Percentiles rank a stretch among this genome's conserved stretches.
These are phyloP conservation scores for Globisporangium ultimum DNA, from an alignment of 352 stramenopile species.

Conservation along the genomic window DNA sequence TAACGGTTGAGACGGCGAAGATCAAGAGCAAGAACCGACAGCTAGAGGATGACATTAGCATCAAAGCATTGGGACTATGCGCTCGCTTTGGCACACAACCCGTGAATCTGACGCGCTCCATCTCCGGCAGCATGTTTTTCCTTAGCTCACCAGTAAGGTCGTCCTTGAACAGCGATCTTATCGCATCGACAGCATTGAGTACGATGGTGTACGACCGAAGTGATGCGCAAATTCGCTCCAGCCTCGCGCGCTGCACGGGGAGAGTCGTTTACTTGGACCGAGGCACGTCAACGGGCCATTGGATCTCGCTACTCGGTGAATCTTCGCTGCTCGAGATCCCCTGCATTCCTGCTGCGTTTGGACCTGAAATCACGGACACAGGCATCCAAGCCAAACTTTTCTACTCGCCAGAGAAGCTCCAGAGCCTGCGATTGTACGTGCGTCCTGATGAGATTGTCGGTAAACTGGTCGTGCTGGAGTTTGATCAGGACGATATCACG, in stretches of 20 bases:
- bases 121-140: slow-evolving; percentile 32
- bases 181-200: slow-evolving; percentile 22
- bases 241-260: slow-evolving; percentile 33
- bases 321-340: slow-evolving; percentile 48
- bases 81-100: slow-evolving; percentile 52
- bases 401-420: slow-evolving; percentile 64
- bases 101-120: slow-evolving; percentile 29
- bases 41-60: slow-evolving; percentile 13
- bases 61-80: slow-evolving; percentile 40
- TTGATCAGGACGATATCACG: slow-evolving; percentile 54
- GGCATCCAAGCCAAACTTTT: slow-evolving; percentile 47
- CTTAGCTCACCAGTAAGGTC: slow-evolving; percentile 9
- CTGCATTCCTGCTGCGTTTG: slow-evolving; percentile 54
- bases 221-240: slow-evolving; percentile 43
- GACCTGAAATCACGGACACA: slow-evolving; percentile 29
- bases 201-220: slow-evolving; percentile 41
- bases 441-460: slow-evolving; percentile 61
- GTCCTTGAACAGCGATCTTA: neutral
- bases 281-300: slow-evolving; percentile 50
- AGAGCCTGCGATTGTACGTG: slow-evolving; percentile 57
- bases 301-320: slow-evolving; percentile 41
- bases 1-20: slow-evolving; percentile 34
- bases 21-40: neutral
- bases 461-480: slow-evolving; percentile 67
- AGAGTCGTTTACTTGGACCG: slow-evolving; percentile 57